Conservation (phyloP, 805 yeast species). For the Metschnikowia lunata region DNA sequence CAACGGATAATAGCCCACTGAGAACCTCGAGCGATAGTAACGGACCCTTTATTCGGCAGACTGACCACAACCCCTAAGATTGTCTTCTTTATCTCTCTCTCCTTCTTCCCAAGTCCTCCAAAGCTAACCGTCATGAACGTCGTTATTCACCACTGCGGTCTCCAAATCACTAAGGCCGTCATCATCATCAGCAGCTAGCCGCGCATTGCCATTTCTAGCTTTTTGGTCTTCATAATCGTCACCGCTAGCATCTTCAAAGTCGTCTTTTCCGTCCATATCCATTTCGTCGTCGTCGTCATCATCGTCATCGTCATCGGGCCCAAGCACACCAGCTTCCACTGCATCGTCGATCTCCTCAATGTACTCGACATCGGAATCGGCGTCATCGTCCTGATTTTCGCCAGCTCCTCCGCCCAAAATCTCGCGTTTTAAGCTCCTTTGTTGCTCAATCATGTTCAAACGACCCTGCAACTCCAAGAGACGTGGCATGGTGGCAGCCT, state of each 20-base stretch:
- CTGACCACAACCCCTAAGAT: no score
- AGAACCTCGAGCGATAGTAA: no score
- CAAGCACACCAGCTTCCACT: conserved; percentile 15
- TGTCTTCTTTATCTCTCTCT: no score
- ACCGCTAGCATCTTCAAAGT: conserved; percentile 10
- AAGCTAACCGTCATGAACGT: conserved; percentile 10
- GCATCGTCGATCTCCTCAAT: conserved; percentile 64
- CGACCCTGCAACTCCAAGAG: conserved; percentile 50
- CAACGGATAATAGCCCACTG: no score
- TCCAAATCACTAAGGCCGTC: conserved; percentile 18
- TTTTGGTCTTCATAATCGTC: conserved; percentile 11
- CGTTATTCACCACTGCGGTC: conserved; percentile 16
- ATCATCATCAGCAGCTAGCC: conserved; percentile 15
- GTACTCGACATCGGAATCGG: conserved; percentile 59
- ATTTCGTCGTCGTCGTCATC: conserved; percentile 8
- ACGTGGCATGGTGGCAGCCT: conserved; percentile 46
- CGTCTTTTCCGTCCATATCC: conserved; percentile 13
- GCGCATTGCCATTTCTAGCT: conserved; percentile 2
- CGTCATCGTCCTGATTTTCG: conserved; percentile 24
- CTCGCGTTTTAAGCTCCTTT: conserved; percentile 39
- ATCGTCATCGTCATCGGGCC: conserved; percentile 16
- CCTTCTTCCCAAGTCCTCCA: no score
- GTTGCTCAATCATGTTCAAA: conserved; percentile 44
- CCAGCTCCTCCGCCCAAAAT: conserved; percentile 25
- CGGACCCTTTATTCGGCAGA: no score